phyloP scores from a whole-genome alignment of 176 grass and related monocot genomes.

The Avena insularis region DNA sequence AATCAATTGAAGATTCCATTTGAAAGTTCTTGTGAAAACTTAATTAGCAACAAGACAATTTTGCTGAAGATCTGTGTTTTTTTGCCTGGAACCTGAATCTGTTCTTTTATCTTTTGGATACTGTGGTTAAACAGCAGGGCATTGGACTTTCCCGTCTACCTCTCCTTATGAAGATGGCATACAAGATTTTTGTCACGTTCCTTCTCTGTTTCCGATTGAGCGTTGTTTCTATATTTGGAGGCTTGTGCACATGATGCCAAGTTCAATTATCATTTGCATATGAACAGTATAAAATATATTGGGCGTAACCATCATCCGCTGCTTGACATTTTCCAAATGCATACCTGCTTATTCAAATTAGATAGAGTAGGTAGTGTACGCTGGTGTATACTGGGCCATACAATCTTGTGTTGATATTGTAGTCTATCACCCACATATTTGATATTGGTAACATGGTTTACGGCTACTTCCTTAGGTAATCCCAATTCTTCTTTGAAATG shows the following conservation, averaged over 20 bases:
- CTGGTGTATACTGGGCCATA: neutral
- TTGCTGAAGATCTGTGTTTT: too few relatives aligned
- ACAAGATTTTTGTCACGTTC: neutral
- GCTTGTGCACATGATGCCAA: neutral
- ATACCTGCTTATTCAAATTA: neutral
- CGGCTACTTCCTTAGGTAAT: constrained; percentile 85
- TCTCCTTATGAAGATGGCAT: too few relatives aligned
- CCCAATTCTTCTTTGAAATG: neutral
- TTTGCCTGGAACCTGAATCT: too few relatives aligned
- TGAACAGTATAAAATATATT: neutral
- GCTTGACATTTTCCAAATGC: neutral
- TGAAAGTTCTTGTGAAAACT: too few relatives aligned
- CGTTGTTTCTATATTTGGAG: neutral
- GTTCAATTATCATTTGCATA: neutral
- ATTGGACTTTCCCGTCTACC: too few relatives aligned
- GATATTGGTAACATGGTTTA: too few relatives aligned
- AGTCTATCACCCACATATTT: neutral
- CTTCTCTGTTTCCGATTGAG: neutral
- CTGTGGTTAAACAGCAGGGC: too few relatives aligned
- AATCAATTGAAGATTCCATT: too few relatives aligned
- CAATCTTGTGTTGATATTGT: constrained; percentile 9
- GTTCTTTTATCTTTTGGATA: too few relatives aligned
- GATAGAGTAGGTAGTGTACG: neutral
- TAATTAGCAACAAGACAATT: too few relatives aligned
- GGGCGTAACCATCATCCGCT: neutral